These are phyloP conservation scores for Aspergillus sp. DNA, from an alignment of 2,329 filamentous ascomycete species.

Conservation along the genomic window DNA sequence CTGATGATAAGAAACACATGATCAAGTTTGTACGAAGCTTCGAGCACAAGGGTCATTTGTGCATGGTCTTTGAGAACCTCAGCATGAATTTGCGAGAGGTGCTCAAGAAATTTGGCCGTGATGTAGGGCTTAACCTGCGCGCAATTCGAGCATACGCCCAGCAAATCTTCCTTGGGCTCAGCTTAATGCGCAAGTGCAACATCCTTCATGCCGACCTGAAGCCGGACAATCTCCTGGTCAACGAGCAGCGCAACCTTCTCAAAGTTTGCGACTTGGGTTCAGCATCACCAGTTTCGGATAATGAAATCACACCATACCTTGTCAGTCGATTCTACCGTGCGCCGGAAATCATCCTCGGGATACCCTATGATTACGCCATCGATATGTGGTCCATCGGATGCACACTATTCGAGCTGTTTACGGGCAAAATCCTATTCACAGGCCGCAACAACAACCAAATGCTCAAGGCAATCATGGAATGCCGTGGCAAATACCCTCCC, in stretches of 20 bases:
- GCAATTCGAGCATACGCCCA: conserved; percentile 87
- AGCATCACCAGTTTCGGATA: conserved; percentile 88
- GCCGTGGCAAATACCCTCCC: conserved; percentile 84
- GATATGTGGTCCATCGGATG: conserved; percentile 99
- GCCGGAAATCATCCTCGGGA: conserved; percentile 95
- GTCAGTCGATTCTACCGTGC: conserved; percentile 97
- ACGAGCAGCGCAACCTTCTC: conserved; percentile 76
- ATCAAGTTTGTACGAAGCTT: conserved; percentile 85
- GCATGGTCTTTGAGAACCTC: conserved; percentile 95
- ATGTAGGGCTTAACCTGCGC: conserved; percentile 84
- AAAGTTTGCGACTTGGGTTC: conserved; percentile 97
- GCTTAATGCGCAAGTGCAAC: conserved; percentile 85
- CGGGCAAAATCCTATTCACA: conserved; percentile 94
- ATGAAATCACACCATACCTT: conserved; percentile 89
- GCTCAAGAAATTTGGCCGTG: conserved; percentile 91
- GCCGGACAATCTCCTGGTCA: conserved; percentile 94
- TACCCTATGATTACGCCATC: conserved; percentile 89
- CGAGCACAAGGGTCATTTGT: conserved; percentile 91
- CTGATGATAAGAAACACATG: conserved; percentile 86
- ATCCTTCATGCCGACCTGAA: conserved; percentile 96
- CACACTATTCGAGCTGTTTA: conserved; percentile 95
- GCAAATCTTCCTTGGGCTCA: conserved; percentile 89
- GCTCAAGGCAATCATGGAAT: conserved; percentile 94
- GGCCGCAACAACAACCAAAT: conserved; percentile 98
- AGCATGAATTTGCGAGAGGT: conserved; percentile 90